These are phyloP conservation scores for Crassisporium funariophilum DNA, from an alignment of 768 basidiomycete genomes.

Conservation along the genomic window DNA sequence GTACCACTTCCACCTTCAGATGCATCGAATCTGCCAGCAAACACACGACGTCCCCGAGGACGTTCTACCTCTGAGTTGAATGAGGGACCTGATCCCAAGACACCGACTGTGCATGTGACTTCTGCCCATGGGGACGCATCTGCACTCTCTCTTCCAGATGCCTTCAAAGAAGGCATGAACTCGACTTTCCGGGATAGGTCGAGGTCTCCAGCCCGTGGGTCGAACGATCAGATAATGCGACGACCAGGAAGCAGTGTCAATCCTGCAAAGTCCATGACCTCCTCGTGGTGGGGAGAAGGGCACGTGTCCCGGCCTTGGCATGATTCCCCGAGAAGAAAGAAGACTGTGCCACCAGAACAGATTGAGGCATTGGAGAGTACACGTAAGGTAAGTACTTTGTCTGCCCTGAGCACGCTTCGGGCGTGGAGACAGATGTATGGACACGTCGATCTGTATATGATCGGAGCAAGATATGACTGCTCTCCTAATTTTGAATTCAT, in stretches of 20 bases:
- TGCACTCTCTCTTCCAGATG: conserved; percentile 11
- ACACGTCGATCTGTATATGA: conserved; percentile 7
- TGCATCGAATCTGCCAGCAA: background rate
- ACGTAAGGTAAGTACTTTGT: conserved; percentile 28
- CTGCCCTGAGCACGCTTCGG: background rate
- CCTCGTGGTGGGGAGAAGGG: conserved; percentile 28
- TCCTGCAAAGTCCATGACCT: conserved; percentile 16
- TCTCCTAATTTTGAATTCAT: background rate
- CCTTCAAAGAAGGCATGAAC: conserved; percentile 12
- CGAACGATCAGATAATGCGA: conserved; percentile 8
- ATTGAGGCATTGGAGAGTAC: conserved; percentile 40
- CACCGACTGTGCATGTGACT: conserved; percentile 4
- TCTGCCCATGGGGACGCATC: conserved; percentile 11
- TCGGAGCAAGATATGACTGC: background rate
- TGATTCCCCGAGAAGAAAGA: conserved; percentile 31
- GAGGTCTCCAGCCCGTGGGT: conserved; percentile 16
- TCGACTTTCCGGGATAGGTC: conserved; percentile 26
- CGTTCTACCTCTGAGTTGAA: conserved; percentile 6
- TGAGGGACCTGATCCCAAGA: background rate
- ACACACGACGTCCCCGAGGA: background rate
- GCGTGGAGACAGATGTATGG: too few species aligned
- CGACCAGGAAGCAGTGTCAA: conserved; percentile 7
- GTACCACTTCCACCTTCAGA: conserved; percentile 5
- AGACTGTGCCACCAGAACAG: conserved; percentile 40
- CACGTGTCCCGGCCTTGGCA: conserved; percentile 32